These are phyloP conservation scores for Lotus japonicus DNA, from an alignment of 306 rosid genomes.

Conservation along the genomic window DNA sequence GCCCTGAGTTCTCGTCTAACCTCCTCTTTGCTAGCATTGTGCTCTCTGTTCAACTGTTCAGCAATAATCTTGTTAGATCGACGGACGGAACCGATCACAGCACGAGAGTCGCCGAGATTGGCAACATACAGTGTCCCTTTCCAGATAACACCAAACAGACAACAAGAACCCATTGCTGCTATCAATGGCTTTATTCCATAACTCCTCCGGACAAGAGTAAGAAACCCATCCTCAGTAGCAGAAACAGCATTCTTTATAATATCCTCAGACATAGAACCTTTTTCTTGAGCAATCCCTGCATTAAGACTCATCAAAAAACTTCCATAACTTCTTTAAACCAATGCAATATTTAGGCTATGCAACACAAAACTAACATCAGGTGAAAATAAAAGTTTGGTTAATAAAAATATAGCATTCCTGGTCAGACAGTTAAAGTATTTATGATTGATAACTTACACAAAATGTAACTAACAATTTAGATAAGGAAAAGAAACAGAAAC, in stretches of 20 bases:
- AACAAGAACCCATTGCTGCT: conserved; percentile 86
- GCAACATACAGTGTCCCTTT: conserved; percentile 65
- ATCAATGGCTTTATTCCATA: conserved; percentile 67
- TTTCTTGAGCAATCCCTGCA: conserved; percentile 66
- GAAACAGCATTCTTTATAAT: conserved; percentile 60
- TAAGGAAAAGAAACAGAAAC: not conserved
- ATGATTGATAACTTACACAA: not conserved
- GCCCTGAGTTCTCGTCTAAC: conserved; percentile 69
- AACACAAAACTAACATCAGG: not conserved
- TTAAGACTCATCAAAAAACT: conserved; percentile 17
- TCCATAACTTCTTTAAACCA: conserved; percentile 15
- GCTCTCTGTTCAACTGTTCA: conserved; percentile 76
- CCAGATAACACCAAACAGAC: conserved; percentile 79
- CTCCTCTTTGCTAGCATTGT: conserved; percentile 74
- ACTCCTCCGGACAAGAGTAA: conserved; percentile 68
- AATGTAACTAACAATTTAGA: not conserved
- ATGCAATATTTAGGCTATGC: not conserved
- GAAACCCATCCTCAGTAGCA: conserved; percentile 84
- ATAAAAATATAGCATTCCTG: not conserved
- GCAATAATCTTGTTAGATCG: conserved; percentile 63
- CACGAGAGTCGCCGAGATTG: conserved; percentile 83
- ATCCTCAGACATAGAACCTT: conserved; percentile 59
- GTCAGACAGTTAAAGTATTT: not conserved
- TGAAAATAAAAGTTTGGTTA: not conserved
- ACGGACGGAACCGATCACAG: conserved; percentile 63